Percentiles rank a stretch among this genome's conserved stretches.
These are phyloP conservation scores for Globisporangium alternatum DNA, from an alignment of 352 stramenopile species.

Conservation along the genomic window DNA sequence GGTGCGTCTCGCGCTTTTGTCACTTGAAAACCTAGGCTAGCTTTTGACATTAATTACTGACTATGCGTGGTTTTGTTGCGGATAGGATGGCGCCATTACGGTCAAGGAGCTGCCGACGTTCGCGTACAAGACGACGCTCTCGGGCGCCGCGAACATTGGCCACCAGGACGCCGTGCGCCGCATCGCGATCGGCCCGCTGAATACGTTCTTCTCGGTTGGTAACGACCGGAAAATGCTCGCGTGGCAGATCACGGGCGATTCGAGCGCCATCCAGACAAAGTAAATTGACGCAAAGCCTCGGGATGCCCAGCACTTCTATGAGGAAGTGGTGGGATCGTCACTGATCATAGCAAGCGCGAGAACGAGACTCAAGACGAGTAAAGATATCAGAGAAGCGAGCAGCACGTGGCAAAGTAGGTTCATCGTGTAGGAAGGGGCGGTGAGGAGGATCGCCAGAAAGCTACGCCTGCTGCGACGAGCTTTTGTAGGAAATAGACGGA, in stretches of 20 bases:
- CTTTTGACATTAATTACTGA: not conserved
- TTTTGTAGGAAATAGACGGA: too few species aligned
- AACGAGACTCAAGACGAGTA: not conserved
- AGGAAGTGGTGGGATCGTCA: too few species aligned
- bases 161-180: conserved; percentile 77
- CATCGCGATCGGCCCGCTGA: conserved; percentile 65
- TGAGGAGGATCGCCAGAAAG: not conserved
- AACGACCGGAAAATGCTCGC: conserved; percentile 84
- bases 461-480: too few species aligned
- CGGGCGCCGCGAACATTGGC: conserved; percentile 53
- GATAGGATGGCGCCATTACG: conserved; percentile 71
- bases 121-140: conserved; percentile 79
- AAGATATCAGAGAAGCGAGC: not conserved
- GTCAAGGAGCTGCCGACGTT: conserved; percentile 85
- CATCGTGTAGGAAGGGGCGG: not conserved
- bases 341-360: not conserved
- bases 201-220: conserved; percentile 80
- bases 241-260: conserved; percentile 84
- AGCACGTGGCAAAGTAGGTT: not conserved
- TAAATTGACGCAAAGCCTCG: conserved; percentile 15
- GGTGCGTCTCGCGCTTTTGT: conserved; percentile 30
- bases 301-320: too few species aligned
- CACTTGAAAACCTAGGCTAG: not conserved
- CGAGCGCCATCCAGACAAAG: conserved; percentile 60
- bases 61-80: conserved; percentile 14